Evolutionary conservation across 495 filamentous ascomycete species (phyloP), one percentile per base, ranked within the genome.

Genomic region (Aspergillus hancockii): DNA sequence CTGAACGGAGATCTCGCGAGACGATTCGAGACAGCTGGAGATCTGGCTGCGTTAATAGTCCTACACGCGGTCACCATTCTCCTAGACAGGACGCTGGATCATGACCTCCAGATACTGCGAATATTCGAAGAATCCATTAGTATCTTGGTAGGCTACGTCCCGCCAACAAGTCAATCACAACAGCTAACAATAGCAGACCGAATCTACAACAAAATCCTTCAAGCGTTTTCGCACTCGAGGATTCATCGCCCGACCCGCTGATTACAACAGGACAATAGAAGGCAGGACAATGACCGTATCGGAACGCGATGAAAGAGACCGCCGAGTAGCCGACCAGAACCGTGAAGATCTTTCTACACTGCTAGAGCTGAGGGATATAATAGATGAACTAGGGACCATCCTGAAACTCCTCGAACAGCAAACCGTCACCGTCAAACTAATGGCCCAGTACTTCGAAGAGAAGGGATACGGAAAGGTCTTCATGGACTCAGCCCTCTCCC

Each of bases 81-180:
- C 14, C 66, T 89, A 0, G 85, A 87, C 21, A 72, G 76, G 47
- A 80, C 82, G 0, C 76, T 81, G 2, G 81, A 88, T 64, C 77
- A 79, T 1, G 83, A 88, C 41, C 64, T 89, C 1, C 84, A 89
- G 57, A 79, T 88, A 1, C 83, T 89, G 51, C 81, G 85, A 3
- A 82, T 89, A 0, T 88, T 89, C 52, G 86, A 88, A 57, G 85
- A 88, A 61, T 86, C 84, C 14, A 83, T 89, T 22, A 85, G 84
- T 1, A 83, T 88, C 23, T 64, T 89, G 63, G 84, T 86, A 65
- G 23, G 28, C 3, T 21, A 30, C 8, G 13, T 21, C 19, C 14
- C 28, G 66, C 57, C 14, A 58, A 36, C 3, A 53, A 40, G 47
- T 8, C 55, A 12, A 13, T 19, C 22, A 18, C 8, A 6, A 41